A percentile compares a stretch with the other conserved stretches of the same genome.
Conservation (phyloP, 139 green algal genomes). For the Chlorella sp. region DNA sequence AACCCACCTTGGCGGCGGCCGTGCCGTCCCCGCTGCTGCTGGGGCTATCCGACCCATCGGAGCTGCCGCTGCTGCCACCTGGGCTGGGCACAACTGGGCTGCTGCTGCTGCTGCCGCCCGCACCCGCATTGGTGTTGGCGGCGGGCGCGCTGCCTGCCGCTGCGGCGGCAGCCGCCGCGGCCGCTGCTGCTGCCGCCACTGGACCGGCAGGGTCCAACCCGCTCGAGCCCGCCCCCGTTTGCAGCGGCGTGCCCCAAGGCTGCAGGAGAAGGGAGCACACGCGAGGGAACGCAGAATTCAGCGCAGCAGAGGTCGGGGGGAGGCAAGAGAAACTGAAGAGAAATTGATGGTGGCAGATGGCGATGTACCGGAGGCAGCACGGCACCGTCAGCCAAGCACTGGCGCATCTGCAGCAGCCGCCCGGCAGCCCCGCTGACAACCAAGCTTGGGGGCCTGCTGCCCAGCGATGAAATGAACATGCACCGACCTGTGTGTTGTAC, state of each 20-base stretch:
- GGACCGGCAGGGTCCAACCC: neutral
- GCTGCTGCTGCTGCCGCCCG: neutral
- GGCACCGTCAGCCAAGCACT: no score
- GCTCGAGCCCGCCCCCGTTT: slow-evolving; percentile 1
- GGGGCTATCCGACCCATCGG: neutral
- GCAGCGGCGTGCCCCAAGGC: slow-evolving; percentile 39
- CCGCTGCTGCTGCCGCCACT: neutral
- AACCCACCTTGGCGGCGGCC: neutral
- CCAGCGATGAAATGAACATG: no score
- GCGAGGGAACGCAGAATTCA: no score
- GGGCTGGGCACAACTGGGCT: neutral
- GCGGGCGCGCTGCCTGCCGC: neutral
- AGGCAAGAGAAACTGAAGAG: no score
- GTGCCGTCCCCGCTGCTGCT: neutral
- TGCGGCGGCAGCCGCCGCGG: neutral
- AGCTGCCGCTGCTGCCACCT: neutral
- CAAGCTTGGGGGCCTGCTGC: no score
- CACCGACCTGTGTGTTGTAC: slow-evolving; percentile 38
- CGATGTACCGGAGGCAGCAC: no score
- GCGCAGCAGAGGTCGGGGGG: no score
- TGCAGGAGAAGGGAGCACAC: neutral
- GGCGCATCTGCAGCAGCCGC: no score
- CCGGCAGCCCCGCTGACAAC: no score
- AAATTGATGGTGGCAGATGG: no score
- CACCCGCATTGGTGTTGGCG: no score